These are phyloP conservation scores for Thielaviopsis populi DNA, from an alignment of 2,329 filamentous ascomycete genomes.

Conservation along the genomic window DNA sequence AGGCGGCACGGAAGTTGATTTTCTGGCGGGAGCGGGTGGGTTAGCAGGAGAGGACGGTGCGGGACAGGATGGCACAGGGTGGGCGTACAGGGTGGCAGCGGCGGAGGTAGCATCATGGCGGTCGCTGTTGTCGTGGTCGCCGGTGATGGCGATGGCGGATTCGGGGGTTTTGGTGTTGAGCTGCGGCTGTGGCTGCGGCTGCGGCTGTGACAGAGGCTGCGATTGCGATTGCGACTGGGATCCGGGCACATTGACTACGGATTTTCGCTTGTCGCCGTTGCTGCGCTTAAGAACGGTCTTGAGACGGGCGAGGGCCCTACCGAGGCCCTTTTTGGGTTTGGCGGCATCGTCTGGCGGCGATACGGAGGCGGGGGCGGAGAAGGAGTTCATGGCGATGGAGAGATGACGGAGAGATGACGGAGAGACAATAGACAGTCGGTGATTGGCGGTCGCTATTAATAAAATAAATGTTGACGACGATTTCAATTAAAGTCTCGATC, in stretches of 20 bases:
- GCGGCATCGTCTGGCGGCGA: neutral
- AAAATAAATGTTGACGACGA: too few relatives aligned
- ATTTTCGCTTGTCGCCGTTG: slow-evolving; percentile 20
- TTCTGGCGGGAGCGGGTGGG: neutral
- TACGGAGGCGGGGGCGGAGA: neutral
- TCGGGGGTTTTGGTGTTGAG: neutral
- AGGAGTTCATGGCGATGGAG: neutral
- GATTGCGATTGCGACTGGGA: neutral
- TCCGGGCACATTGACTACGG: neutral
- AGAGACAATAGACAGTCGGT: too few relatives aligned
- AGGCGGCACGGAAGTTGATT: neutral
- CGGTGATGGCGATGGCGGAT: neutral
- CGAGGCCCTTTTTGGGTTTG: slow-evolving; percentile 33
- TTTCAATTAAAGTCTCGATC: too few relatives aligned
- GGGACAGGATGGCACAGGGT: neutral
- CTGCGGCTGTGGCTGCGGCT: neutral
- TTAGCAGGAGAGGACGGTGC: neutral
- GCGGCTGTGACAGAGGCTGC: neutral
- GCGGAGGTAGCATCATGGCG: neutral
- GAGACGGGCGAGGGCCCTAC: slow-evolving; percentile 33
- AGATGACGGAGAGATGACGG: too few relatives aligned
- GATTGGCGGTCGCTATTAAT: too few relatives aligned
- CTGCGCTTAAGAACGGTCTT: slow-evolving; percentile 35
- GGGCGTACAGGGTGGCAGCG: neutral
- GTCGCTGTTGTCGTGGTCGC: neutral